Evolutionary conservation across 768 basidiomycete species (phyloP).

Genomic region (Termitomyces sp.): DNA sequence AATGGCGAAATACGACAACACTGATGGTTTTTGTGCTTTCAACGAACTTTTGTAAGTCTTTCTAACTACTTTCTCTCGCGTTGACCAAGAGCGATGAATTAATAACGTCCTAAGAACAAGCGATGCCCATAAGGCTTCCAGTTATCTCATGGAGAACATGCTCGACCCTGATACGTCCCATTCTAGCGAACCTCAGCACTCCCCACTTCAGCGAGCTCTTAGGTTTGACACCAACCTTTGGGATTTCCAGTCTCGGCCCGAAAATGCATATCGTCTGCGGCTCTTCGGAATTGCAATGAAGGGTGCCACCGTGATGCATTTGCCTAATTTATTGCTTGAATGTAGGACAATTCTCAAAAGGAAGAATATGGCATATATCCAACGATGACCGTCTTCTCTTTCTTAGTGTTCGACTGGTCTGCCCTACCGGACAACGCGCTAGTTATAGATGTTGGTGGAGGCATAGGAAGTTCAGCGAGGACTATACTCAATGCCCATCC

Average conservation of each 20-base stretch:
- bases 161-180: conserved; percentile 16
- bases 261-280: conserved; percentile 21
- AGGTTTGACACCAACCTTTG: conserved; percentile 14
- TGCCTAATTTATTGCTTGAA: conserved; percentile 13
- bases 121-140: conserved; percentile 19
- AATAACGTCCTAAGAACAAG: conserved; percentile 13
- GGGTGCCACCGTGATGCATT: conserved; percentile 15
- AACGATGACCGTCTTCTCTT: not conserved
- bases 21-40: conserved; percentile 22
- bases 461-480: conserved; percentile 41
- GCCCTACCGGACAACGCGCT: conserved; percentile 39
- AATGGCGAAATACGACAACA: conserved; percentile 20
- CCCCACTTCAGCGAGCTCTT: conserved; percentile 17
- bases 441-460: conserved; percentile 63
- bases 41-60: conserved; percentile 17
- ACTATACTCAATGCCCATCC: not conserved
- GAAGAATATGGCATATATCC: not conserved
- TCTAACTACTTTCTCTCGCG: too few species aligned
- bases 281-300: conserved; percentile 22
- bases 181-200: conserved; percentile 13
- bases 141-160: conserved; percentile 23
- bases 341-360: conserved; percentile 7
- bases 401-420: conserved; percentile 50
- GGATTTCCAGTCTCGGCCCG: conserved; percentile 17
- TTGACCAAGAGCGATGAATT: not conserved